Percentiles rank a stretch among this genome's conserved stretches.
Conservation (phyloP, 257 asterid species). For the Orobanche coerulescens region DNA sequence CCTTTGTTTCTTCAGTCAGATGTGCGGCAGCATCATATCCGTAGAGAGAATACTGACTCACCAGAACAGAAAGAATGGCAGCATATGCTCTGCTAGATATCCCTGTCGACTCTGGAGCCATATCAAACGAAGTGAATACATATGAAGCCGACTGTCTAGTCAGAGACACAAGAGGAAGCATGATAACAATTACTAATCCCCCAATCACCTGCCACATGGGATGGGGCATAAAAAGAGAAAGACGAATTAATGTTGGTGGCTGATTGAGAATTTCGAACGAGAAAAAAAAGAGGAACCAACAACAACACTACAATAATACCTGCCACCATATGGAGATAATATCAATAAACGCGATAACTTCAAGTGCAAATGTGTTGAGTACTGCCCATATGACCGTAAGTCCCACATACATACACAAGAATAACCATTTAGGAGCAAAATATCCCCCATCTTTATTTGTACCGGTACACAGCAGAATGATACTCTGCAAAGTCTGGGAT, state of each 20-base stretch:
- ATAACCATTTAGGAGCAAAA: conserved; percentile 33
- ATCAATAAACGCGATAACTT: conserved; percentile 35
- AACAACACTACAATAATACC: too few species aligned
- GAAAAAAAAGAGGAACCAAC: neutral
- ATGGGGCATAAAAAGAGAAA: too few species aligned
- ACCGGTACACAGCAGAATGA: conserved; percentile 34
- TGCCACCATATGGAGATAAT: conserved; percentile 49
- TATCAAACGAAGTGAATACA: conserved; percentile 34
- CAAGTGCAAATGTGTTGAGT: conserved; percentile 36
- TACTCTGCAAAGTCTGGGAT: conserved; percentile 35
- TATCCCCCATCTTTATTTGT: conserved; percentile 41
- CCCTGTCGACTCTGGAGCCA: conserved; percentile 30
- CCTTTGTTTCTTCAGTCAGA: conserved; percentile 46
- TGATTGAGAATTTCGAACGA: neutral
- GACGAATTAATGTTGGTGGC: too few species aligned
- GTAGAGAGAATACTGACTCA: conserved; percentile 35
- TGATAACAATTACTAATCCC: conserved; percentile 32
- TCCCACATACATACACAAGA: conserved; percentile 33
- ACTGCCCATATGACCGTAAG: conserved; percentile 39
- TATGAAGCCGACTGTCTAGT: conserved; percentile 35
- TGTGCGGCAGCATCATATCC: conserved; percentile 50
- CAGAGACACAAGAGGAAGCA: conserved; percentile 42
- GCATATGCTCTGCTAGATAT: conserved; percentile 35
- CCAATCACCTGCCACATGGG: conserved; percentile 29
- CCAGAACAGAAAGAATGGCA: conserved; percentile 28